Evolutionary conservation across 441 rosid genomes (phyloP).

Genomic region (Corymbia calophylla): DNA sequence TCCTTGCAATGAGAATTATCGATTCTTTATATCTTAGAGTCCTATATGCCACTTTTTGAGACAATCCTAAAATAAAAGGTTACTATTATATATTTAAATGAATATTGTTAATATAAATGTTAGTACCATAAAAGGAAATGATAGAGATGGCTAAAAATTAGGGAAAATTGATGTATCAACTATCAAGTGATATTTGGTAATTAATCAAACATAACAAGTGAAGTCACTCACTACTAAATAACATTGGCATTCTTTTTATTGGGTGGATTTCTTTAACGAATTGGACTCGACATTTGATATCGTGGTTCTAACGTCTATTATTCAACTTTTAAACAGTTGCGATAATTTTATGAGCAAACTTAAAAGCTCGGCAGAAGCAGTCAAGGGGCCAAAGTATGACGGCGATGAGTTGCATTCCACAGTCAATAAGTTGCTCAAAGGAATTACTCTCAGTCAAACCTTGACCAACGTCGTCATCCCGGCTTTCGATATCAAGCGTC

Average conservation of each 20-base stretch:
- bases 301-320: background rate
- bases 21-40: background rate
- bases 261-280: background rate
- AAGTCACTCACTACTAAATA: background rate
- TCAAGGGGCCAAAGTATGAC: conserved; percentile 8
- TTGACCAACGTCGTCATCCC: conserved; percentile 8
- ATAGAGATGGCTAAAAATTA: background rate
- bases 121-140: background rate
- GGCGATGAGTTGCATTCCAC: background rate
- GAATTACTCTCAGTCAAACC: background rate
- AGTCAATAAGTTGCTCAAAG: background rate
- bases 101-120: background rate
- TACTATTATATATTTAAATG: background rate
- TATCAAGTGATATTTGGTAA: background rate
- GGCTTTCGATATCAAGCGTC: conserved; percentile 9
- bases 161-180: background rate
- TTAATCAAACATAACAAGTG: background rate
- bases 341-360: background rate
- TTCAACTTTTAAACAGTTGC: background rate
- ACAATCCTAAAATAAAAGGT: background rate
- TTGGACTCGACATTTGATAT: background rate
- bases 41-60: background rate
- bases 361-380: background rate
- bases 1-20: background rate
- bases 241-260: background rate